Base-by-base conservation (phyloP, 148 eudicot genomes). In the Dysphania ambrosioides region DNA sequence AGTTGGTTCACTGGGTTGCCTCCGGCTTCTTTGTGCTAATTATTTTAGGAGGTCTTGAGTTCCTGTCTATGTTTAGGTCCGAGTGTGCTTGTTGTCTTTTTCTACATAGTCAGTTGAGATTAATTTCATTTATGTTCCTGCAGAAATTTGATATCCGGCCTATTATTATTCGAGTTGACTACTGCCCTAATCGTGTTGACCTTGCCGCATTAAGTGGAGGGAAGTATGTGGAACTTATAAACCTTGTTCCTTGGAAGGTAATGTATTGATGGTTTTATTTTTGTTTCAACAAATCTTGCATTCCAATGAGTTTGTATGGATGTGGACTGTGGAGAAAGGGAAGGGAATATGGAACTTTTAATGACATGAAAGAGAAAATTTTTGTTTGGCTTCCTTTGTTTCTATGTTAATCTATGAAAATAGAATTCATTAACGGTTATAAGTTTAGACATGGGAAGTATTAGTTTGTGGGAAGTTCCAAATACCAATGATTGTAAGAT, bases 241-340 rank as follows among this genome's bases (percentile, higher is more conserved):
- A 95, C 83, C 83, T 92, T 24, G 88, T 92, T 79, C 93, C 92
- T 61, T 95, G 97, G 99, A 95, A 90, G 99, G 99, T 95, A 87
- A 79, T 55, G 60, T 21, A 60, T 66, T 40, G 41, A 64, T 42
- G 18, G 18, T 44, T 30, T 60, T 69, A 27, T 35, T 72, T 8
- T 55, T 31, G 58, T 56, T 51, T 42, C 27, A 53, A 42, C 21
- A 35, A 53, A 26, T 26, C 16, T 66, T 67, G 16, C 8, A 67
- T 41, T 19, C 13, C n/a, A 27, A 8, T 24, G 34, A 59, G 27
- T 10, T 8, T 35, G 2, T 32, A 18, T 2, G 8, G 5, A 8
- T n/a, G 10, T 65, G 2, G 8, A 64, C 26, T 36, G 40, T 58
- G 8, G 27, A 65, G 44, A 65, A 35, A 36, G 27, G 29, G n/a